Evolutionary conservation across 1,284 basidiomycete species (phyloP).

Genomic region (Hypsizygus ulmarius): DNA sequence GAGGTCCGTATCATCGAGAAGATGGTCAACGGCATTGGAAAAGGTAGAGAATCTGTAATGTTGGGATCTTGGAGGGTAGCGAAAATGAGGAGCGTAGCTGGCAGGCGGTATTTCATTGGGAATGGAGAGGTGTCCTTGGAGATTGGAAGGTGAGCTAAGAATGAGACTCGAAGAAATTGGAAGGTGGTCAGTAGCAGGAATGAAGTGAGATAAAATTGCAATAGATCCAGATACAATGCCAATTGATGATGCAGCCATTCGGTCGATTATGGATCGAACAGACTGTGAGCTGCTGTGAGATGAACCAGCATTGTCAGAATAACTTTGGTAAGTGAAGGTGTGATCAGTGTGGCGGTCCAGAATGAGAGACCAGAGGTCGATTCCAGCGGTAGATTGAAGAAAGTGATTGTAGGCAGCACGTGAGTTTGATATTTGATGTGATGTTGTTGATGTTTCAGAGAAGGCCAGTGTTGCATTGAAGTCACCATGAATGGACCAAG

Average conservation of each 20-base stretch:
- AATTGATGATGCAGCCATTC: not conserved
- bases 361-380: conserved; percentile 13
- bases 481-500: conserved; percentile 21
- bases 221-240: not conserved
- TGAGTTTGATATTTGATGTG: not conserved
- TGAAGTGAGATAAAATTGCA: not conserved
- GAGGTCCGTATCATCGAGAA: too few species aligned
- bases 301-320: not conserved
- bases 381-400: conserved; percentile 1
- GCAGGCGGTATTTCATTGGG: not conserved
- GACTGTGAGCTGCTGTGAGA: not conserved
- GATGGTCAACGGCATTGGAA: too few species aligned
- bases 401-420: conserved; percentile 5
- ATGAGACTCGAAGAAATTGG: not conserved
- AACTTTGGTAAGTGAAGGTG: not conserved
- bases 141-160: not conserved
- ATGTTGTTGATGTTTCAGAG: conserved; percentile 1
- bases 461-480: conserved; percentile 14
- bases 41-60: too few species aligned
- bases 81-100: not conserved
- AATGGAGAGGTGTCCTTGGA: not conserved
- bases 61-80: not conserved
- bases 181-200: not conserved
- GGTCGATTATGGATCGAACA: not conserved
- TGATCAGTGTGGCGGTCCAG: not conserved